These are phyloP conservation scores for Leersia perrieri DNA, from an alignment of 176 grass and related monocot genomes.

Conservation along the genomic window DNA sequence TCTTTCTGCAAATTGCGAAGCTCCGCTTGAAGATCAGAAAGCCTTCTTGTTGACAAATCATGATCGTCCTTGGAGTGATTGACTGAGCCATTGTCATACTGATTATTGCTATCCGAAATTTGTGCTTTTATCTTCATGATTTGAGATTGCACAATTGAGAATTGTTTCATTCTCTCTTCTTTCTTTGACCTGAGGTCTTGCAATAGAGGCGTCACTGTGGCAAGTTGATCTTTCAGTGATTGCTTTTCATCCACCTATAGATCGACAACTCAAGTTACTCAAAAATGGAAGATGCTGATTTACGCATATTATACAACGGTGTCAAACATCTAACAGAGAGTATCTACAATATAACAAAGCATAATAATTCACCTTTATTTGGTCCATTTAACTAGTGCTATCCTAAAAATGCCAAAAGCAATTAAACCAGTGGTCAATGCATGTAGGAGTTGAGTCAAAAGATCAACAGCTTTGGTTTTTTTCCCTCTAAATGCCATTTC, in stretches of 20 bases:
- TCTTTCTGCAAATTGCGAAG: conserved; percentile 74
- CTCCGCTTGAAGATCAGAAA: conserved; percentile 78
- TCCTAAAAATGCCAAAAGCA: neutral
- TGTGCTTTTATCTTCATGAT: conserved; percentile 86
- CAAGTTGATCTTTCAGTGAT: conserved; percentile 79
- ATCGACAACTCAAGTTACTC: conserved; percentile 19
- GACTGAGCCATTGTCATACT: conserved; percentile 27
- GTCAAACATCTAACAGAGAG: neutral
- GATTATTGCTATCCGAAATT: conserved; percentile 51
- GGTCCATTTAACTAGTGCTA: neutral
- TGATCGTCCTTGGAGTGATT: conserved; percentile 53
- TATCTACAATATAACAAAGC: neutral
- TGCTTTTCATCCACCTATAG: conserved; percentile 61
- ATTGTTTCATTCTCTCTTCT: conserved; percentile 74
- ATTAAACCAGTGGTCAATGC: neutral
- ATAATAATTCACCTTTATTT: conserved; percentile 10
- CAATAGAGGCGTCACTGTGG: conserved; percentile 65
- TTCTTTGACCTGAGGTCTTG: conserved; percentile 86
- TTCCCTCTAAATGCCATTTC: neutral
- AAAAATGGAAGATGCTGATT: neutral
- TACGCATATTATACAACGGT: neutral
- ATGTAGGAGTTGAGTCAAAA: neutral
- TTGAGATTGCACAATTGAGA: conserved; percentile 68
- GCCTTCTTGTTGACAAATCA: conserved; percentile 84
- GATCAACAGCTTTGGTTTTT: neutral